These are phyloP conservation scores for Fusarium sp. DNA, from an alignment of 2,329 filamentous ascomycete genomes.

Conservation along the genomic window DNA sequence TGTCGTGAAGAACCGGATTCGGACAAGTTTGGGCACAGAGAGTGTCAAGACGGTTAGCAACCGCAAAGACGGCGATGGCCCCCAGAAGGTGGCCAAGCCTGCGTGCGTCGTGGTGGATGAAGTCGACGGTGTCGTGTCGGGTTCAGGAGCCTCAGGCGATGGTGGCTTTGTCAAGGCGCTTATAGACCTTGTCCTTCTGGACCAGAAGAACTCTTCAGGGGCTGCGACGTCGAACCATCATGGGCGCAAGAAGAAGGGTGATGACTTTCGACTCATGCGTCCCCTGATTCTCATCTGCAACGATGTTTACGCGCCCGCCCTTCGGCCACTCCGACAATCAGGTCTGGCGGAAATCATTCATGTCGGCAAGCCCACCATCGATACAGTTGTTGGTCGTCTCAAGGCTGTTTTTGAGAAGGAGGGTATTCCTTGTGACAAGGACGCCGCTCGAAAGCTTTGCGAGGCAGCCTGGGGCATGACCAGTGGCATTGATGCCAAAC, in stretches of 20 bases:
- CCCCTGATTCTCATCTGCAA: conserved; percentile 97
- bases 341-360: conserved; percentile 90
- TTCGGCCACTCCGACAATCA: conserved; percentile 88
- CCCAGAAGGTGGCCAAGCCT: conserved; percentile 81
- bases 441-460: conserved; percentile 86
- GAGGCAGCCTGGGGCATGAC: conserved; percentile 86
- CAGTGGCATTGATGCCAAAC: conserved; percentile 75
- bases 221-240: conserved; percentile 37
- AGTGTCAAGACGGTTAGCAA: conserved; percentile 84
- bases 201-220: conserved; percentile 77
- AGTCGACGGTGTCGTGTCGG: conserved; percentile 91
- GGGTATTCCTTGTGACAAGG: conserved; percentile 86
- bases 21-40: conserved; percentile 92
- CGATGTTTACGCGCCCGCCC: conserved; percentile 91
- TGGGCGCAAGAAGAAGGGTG: conserved; percentile 73
- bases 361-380: conserved; percentile 87
- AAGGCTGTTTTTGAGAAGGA: conserved; percentile 90
- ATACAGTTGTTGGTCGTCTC: conserved; percentile 84
- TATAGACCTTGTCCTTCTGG: conserved; percentile 87
- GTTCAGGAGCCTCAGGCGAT: conserved; percentile 81
- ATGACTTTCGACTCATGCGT: conserved; percentile 87
- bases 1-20: conserved; percentile 90
- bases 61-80: conserved; percentile 63
- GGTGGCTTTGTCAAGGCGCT: conserved; percentile 96
- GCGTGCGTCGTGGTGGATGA: conserved; percentile 96